Evolutionary conservation across 2,329 filamentous ascomycete species (phyloP), one percentile per base, ranked within the genome.

Genomic region (Fusarium nisikadoi): DNA sequence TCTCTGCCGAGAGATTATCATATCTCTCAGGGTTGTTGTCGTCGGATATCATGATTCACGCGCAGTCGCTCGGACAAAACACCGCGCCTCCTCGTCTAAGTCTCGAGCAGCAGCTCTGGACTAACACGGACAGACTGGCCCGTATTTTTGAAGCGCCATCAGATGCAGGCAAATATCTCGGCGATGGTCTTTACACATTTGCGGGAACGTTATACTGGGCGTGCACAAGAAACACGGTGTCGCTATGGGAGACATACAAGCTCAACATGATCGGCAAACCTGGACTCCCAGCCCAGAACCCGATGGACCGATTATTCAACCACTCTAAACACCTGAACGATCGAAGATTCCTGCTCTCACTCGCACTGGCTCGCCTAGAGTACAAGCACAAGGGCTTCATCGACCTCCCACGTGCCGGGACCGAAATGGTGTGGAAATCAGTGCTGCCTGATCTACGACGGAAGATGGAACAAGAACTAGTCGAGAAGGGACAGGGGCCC

Each of bases 131-230:
- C n/a, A 68, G 65, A 23, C 35, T 77, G 13, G 66, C 69, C 33
- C 74, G 75, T 5, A 74, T 76, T 12, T 77, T 74, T 27, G 74
- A 77, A 19, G 45, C 66, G 6, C 75, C 75, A 2, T 41, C 65
- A 7, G 72, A 77, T 41, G 70, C 70, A 6, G 50, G 55, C 6
- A 74, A 65, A 9, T 77, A 71, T 14, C 73, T 77, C 16, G 74
- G 75, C 1, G 68, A 77, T 6, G 70, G 73, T 0, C 53, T 77
- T 13, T 71, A 53, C 38, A 77, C 76, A 6, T 63, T 78, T 20
- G 65, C 75, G 0, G 75, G 73, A 13, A 71, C 74, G 2, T n/a
- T 78, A 1, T 77, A 77, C 38, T 78, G 76, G 76, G 74, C 75
- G 7, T 73, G 70, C 35, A 70, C 64, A 7, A 66, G 64, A 33